Percentiles rank a stretch among this genome's conserved stretches.
Conservation (phyloP, 306 rosid genomes). For the Calophaca sinica region DNA sequence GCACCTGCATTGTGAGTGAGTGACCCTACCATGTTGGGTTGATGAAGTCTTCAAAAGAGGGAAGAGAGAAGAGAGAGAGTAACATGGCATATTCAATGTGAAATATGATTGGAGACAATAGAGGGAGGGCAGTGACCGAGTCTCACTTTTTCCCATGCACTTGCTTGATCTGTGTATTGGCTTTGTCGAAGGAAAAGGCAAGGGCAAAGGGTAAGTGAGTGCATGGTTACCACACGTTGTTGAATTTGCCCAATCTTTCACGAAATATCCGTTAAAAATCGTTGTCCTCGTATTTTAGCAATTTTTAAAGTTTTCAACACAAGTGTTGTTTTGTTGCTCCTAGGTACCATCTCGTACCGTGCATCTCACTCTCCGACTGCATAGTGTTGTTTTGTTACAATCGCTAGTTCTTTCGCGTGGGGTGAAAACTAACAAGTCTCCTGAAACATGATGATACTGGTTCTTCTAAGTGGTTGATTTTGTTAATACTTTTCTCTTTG, state of each 20-base stretch:
- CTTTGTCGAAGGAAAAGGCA: conserved; percentile 36
- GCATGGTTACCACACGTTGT: conserved; percentile 54
- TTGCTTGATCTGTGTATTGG: conserved; percentile 10
- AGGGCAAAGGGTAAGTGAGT: conserved; percentile 22
- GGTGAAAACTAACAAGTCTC: no score
- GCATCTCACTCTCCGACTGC: conserved; percentile 7
- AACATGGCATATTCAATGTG: conserved; percentile 30
- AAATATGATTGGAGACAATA: conserved; percentile 36
- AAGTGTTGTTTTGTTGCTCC: no score
- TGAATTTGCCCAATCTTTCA: conserved; percentile 35
- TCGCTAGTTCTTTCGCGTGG: conserved; percentile 1
- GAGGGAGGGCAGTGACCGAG: conserved; percentile 52
- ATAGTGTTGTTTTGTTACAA: neutral
- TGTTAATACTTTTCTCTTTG: neutral
- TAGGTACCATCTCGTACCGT: neutral
- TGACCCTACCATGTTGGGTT: no score
- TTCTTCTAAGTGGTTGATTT: neutral
- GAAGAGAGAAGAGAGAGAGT: conserved; percentile 37
- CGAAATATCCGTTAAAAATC: conserved; percentile 53
- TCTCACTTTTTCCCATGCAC: conserved; percentile 43
- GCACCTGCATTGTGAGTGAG: no score
- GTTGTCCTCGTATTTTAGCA: conserved; percentile 26
- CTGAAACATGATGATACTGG: neutral
- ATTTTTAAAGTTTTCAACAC: neutral
- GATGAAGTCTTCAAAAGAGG: conserved; percentile 8